phyloP scores from a whole-genome alignment of 257 asterid species.

The Lavandula angustifolia region DNA sequence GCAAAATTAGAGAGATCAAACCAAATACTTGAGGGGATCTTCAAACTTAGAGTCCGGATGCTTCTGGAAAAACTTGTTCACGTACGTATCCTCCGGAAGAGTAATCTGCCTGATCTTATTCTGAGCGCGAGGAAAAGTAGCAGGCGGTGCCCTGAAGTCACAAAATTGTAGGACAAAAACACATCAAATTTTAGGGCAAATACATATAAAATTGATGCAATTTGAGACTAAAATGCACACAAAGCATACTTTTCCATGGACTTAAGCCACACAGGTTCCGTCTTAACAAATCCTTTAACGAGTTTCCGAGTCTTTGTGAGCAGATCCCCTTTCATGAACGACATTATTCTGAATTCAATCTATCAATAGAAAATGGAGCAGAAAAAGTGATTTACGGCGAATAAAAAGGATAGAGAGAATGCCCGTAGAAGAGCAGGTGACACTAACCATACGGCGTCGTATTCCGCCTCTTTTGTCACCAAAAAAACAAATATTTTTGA shows the following conservation, averaged over 20 bases:
- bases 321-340: constrained; percentile 83
- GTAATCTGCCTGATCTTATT: constrained; percentile 60
- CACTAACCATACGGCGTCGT: background rate
- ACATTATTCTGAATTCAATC: constrained; percentile 46
- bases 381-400: background rate
- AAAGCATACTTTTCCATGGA: constrained; percentile 79
- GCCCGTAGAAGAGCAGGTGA: background rate
- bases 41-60: constrained; percentile 68
- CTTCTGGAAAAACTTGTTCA: constrained; percentile 65
- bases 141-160: constrained; percentile 78
- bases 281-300: constrained; percentile 82
- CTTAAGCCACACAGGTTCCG: constrained; percentile 95
- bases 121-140: constrained; percentile 75
- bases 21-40: constrained; percentile 73
- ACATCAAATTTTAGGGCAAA: constrained; percentile 7
- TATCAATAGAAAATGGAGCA: background rate
- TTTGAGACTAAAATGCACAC: background rate
- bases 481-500: too few relatives aligned
- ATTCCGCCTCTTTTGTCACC: too few relatives aligned
- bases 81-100: constrained; percentile 79
- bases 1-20: constrained; percentile 17
- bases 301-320: constrained; percentile 73
- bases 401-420: background rate
- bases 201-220: constrained; percentile 2
- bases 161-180: background rate